Percentiles rank a stretch among this genome's conserved stretches.
phyloP scores from a whole-genome alignment of 192 early-diverging fungal genomes.

The Rhizophlyctis rosea region DNA sequence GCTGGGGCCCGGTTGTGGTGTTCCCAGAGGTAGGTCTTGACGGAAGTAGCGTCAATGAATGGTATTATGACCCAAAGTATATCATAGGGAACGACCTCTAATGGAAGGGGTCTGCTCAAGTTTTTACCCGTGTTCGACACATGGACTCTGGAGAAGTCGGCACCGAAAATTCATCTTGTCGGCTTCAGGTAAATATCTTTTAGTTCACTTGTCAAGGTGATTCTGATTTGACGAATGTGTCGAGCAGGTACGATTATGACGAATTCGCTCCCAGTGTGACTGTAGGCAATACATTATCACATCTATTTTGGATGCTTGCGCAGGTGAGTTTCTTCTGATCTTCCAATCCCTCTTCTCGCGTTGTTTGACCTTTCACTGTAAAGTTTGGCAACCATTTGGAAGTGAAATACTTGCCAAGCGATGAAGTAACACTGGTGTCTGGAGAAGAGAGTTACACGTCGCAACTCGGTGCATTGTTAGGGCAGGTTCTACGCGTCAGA shows the following conservation, averaged over 20 bases:
- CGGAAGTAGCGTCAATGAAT: slow-evolving; percentile 6
- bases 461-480: slow-evolving; percentile 53
- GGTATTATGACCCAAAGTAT: slow-evolving; percentile 29
- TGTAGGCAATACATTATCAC: slow-evolving; percentile 47
- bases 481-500: slow-evolving; percentile 62
- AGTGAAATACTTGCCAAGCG: slow-evolving; percentile 44
- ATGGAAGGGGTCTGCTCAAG: slow-evolving; percentile 80
- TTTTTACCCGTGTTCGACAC: slow-evolving; percentile 70
- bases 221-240: slow-evolving; percentile 29
- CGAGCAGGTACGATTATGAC: slow-evolving; percentile 58
- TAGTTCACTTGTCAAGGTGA: slow-evolving; percentile 30
- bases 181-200: slow-evolving; percentile 65
- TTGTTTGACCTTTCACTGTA: neutral
- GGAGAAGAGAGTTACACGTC: slow-evolving; percentile 54
- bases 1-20: slow-evolving; percentile 56
- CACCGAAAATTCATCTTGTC: slow-evolving; percentile 56
- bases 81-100: slow-evolving; percentile 71
- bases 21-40: slow-evolving; percentile 65
- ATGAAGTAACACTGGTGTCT: slow-evolving; percentile 37
- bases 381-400: slow-evolving; percentile 44
- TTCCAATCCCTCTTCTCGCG: neutral
- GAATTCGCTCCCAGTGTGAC: slow-evolving; percentile 66
- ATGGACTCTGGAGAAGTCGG: slow-evolving; percentile 52
- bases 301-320: slow-evolving; percentile 55
- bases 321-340: slow-evolving; percentile 44